Percentiles rank a stretch among this genome's conserved stretches.
phyloP scores from a whole-genome alignment of 768 basidiomycete genomes.

The Psilocybe cubensis region DNA sequence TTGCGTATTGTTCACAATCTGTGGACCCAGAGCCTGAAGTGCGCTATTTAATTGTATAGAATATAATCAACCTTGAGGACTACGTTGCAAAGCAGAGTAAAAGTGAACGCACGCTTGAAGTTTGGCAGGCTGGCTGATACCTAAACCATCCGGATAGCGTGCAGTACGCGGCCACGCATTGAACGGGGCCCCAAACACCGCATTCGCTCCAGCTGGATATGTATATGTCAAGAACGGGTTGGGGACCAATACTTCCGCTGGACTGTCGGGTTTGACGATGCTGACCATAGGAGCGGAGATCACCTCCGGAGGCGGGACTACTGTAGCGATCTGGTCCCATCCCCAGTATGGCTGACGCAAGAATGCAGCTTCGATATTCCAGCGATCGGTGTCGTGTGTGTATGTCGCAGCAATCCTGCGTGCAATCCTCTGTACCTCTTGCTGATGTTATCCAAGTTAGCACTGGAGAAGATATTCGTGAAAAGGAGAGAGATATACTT shows the following conservation, averaged over 20 bases:
- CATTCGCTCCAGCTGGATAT: no score
- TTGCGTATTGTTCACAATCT: constrained; percentile 35
- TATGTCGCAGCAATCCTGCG: constrained; percentile 44
- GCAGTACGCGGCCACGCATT: no score
- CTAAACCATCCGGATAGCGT: no score
- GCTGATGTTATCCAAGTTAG: constrained; percentile 31
- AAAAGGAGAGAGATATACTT: constrained; percentile 36
- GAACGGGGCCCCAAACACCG: no score
- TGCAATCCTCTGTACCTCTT: constrained; percentile 47
- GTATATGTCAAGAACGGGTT: constrained; percentile 14
- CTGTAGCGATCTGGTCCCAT: constrained; percentile 41
- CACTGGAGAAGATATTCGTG: neutral
- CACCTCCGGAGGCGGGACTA: constrained; percentile 43
- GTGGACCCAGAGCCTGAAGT: constrained; percentile 22
- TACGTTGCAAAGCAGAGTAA: no score
- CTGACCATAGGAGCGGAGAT: constrained; percentile 34
- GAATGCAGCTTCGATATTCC: constrained; percentile 37
- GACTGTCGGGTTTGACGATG: constrained; percentile 36
- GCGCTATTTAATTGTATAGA: constrained; percentile 11
- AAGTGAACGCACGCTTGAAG: no score
- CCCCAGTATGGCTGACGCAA: constrained; percentile 56
- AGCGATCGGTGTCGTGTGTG: constrained; percentile 26
- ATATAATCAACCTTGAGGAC: no score
- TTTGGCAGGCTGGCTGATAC: no score
- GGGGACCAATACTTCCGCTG: constrained; percentile 15